These are phyloP conservation scores for Rhododendron molle DNA, from an alignment of 148 eudicot species.

Conservation along the genomic window DNA sequence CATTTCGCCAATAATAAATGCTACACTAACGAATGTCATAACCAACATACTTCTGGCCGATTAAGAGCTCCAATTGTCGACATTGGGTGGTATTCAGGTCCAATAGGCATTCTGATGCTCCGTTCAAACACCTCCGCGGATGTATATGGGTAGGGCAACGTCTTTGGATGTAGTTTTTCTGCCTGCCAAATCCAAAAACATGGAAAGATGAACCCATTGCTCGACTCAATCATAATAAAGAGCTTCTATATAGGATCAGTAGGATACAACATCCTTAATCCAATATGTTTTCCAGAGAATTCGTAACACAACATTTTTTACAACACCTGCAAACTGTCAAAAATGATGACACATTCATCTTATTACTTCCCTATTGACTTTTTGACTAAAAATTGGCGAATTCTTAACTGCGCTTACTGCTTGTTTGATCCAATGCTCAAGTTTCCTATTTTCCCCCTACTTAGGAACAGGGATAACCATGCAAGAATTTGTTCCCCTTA, in stretches of 20 bases:
- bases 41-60: slow-evolving; percentile 73
- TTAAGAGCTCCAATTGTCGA: slow-evolving; percentile 61
- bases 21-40: neutral
- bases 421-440: neutral
- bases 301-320: neutral
- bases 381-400: neutral
- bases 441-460: neutral
- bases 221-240: neutral
- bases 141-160: slow-evolving; percentile 73
- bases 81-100: slow-evolving; percentile 87
- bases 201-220: neutral
- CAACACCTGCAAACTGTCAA: neutral
- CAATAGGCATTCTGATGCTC: slow-evolving; percentile 84
- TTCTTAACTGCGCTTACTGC: neutral
- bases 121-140: slow-evolving; percentile 64
- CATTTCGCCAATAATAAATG: neutral
- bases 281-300: neutral
- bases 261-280: neutral
- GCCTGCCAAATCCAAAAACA: slow-evolving; percentile 41
- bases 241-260: neutral
- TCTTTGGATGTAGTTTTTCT: slow-evolving; percentile 58
- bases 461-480: neutral
- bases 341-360: neutral
- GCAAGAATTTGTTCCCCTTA: neutral
- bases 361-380: neutral